Conservation (phyloP, 495 filamentous ascomycete genomes). For the Tricharina praecox region DNA sequence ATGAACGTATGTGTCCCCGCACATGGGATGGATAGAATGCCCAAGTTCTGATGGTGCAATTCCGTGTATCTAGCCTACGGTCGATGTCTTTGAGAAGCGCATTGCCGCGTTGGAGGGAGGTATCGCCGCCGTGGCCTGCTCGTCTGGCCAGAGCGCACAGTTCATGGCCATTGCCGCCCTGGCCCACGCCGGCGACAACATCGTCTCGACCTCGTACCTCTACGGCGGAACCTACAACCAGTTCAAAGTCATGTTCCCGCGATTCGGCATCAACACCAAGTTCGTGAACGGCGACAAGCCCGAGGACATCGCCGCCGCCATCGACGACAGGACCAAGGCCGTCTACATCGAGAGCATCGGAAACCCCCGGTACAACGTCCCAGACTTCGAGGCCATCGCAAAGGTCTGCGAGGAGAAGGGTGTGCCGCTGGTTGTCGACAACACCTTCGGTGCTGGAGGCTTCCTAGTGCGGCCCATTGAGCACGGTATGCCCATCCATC, state of each 20-base stretch:
- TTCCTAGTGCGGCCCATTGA: slow-evolving; percentile 82
- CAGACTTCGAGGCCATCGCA: slow-evolving; percentile 70
- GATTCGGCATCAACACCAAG: slow-evolving; percentile 76
- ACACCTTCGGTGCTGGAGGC: slow-evolving; percentile 93
- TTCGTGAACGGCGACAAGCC: slow-evolving; percentile 76
- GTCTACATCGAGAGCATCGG: slow-evolving; percentile 92
- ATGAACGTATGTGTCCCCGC: slow-evolving; percentile 51
- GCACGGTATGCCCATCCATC: slow-evolving; percentile 41
- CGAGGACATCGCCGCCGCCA: slow-evolving; percentile 63
- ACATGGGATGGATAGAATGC: not conserved
- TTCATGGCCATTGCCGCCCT: slow-evolving; percentile 83
- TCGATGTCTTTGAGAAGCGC: slow-evolving; percentile 95
- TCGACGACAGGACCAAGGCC: slow-evolving; percentile 94
- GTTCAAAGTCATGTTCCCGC: slow-evolving; percentile 79
- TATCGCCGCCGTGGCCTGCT: slow-evolving; percentile 71
- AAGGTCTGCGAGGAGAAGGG: slow-evolving; percentile 65
- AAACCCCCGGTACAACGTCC: slow-evolving; percentile 89
- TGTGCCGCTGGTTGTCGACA: slow-evolving; percentile 81
- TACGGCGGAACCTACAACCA: slow-evolving; percentile 99
- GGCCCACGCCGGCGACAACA: slow-evolving; percentile 79
- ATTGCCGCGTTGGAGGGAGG: slow-evolving; percentile 92
- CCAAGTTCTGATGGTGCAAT: not conserved
- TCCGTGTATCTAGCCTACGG: slow-evolving; percentile 51
- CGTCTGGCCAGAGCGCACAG: slow-evolving; percentile 86
- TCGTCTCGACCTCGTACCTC: slow-evolving; percentile 78